Conservation (phyloP, 352 stramenopile species). For the Phytopythium ostracodes region DNA sequence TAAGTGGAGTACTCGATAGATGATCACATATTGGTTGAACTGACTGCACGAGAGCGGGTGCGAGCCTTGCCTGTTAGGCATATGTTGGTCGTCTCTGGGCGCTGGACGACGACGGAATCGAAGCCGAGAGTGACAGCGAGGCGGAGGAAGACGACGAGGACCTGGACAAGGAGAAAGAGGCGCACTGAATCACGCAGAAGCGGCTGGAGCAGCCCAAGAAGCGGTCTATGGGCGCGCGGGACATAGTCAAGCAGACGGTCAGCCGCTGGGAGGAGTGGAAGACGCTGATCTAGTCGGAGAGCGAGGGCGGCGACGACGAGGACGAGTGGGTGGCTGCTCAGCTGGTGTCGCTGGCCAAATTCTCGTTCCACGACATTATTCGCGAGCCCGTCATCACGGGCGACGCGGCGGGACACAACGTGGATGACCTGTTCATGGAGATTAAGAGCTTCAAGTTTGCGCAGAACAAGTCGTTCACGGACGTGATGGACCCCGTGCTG, state of each 20-base stretch:
- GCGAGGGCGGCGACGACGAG: constrained; percentile 61
- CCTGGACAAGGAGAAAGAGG: constrained; percentile 33
- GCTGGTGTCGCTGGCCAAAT: constrained; percentile 29
- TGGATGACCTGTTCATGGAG: constrained; percentile 91
- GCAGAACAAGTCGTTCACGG: constrained; percentile 85
- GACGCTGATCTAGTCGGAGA: constrained; percentile 69
- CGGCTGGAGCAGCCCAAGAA: constrained; percentile 70
- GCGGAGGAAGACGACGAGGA: constrained; percentile 48
- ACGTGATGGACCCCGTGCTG: constrained; percentile 75
- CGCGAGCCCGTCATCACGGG: constrained; percentile 78
- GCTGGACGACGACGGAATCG: constrained; percentile 79
- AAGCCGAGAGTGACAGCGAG: constrained; percentile 65
- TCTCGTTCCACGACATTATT: constrained; percentile 73
- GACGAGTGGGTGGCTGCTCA: constrained; percentile 33
- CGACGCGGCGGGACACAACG: constrained; percentile 68
- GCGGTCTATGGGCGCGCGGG: constrained; percentile 53
- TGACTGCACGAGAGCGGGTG: too few species aligned
- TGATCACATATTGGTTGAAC: too few species aligned
- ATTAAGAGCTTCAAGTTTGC: constrained; percentile 94
- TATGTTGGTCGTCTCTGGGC: constrained; percentile 80
- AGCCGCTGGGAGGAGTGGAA: constrained; percentile 76
- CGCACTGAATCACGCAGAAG: constrained; percentile 11
- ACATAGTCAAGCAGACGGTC: constrained; percentile 55
- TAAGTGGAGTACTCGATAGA: too few species aligned
- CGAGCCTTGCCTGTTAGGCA: too few species aligned